Evolutionary conservation across 805 yeast species (phyloP).

Genomic region (Metschnikowia drakensbergensis): DNA sequence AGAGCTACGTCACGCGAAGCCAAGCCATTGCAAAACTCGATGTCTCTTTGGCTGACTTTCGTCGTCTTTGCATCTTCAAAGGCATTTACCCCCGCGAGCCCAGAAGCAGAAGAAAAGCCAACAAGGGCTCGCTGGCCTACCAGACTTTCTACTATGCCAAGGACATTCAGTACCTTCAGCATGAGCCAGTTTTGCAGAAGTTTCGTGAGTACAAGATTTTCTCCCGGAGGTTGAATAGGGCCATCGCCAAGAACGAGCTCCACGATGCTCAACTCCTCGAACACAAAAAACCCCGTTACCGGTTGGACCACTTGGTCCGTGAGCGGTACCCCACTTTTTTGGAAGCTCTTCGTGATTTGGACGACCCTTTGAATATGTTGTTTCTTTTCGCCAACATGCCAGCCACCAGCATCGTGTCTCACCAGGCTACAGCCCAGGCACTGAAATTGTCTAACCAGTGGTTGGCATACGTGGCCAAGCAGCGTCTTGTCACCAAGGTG

Average conservation of each 20-base stretch:
- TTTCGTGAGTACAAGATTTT: conserved; percentile 96
- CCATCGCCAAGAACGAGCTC: conserved; percentile 89
- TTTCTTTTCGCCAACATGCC: conserved; percentile 94
- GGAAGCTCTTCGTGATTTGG: conserved; percentile 90
- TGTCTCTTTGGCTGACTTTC: conserved; percentile 91
- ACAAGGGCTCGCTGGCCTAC: conserved; percentile 96
- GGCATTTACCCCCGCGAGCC: conserved; percentile 98
- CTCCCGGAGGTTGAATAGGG: conserved; percentile 83
- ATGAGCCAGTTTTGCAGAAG: conserved; percentile 87
- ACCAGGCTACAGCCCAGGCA: conserved; percentile 84
- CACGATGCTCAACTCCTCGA: conserved; percentile 85
- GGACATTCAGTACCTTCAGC: conserved; percentile 91
- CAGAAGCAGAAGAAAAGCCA: conserved; percentile 90
- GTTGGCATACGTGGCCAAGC: conserved; percentile 89
- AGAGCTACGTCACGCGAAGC: conserved; percentile 87
- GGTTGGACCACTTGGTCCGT: conserved; percentile 83
- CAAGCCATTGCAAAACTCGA: conserved; percentile 92
- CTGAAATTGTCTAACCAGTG: conserved; percentile 86
- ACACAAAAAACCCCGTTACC: conserved; percentile 74
- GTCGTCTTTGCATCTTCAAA: conserved; percentile 94
- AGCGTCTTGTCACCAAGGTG: conserved; percentile 76
- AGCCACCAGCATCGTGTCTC: conserved; percentile 77
- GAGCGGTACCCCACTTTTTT: conserved; percentile 93
- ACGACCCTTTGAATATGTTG: conserved; percentile 93
- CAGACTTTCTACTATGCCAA: conserved; percentile 90